Evolutionary conservation across 768 basidiomycete species (phyloP).

Genomic region (Boletellus ananiceps): DNA sequence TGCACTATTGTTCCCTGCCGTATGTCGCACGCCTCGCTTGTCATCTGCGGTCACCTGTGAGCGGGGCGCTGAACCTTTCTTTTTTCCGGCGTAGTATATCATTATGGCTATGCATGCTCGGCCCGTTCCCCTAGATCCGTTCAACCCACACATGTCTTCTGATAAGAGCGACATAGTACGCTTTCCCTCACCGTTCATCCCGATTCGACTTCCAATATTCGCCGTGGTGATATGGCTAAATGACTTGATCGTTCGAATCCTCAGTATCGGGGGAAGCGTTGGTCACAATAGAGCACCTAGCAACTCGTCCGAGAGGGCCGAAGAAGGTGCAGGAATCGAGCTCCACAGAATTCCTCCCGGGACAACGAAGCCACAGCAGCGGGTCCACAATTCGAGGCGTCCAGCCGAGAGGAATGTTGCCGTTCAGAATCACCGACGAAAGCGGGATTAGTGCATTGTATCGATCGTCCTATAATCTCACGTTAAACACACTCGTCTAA

Average conservation of each 20-base stretch:
- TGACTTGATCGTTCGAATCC: constrained; percentile 57
- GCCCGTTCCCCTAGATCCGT: constrained; percentile 74
- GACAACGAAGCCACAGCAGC: constrained; percentile 11
- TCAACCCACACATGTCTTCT: constrained; percentile 45
- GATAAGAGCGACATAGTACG: constrained; percentile 40
- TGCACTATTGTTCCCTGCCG: constrained; percentile 75
- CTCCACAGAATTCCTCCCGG: constrained; percentile 13
- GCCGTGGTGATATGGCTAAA: constrained; percentile 70
- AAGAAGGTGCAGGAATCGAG: constrained; percentile 50
- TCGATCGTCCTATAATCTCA: constrained; percentile 9
- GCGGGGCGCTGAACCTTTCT: constrained; percentile 1
- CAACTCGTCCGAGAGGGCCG: constrained; percentile 54
- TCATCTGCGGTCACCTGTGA: background rate
- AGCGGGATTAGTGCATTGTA: constrained; percentile 38
- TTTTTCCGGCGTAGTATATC: constrained; percentile 52
- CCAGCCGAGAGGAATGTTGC: constrained; percentile 12
- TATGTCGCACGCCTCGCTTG: constrained; percentile 34
- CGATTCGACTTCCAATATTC: constrained; percentile 78
- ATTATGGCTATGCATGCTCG: constrained; percentile 79
- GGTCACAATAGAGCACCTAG: constrained; percentile 34
- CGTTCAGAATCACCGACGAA: constrained; percentile 35
- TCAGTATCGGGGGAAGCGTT: constrained; percentile 49
- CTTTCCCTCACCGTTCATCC: constrained; percentile 74
- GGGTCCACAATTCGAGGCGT: background rate
- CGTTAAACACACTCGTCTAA: constrained; percentile 6